Conservation (phyloP, 208 protist genomes). For the Angomonas ambiguus region DNA sequence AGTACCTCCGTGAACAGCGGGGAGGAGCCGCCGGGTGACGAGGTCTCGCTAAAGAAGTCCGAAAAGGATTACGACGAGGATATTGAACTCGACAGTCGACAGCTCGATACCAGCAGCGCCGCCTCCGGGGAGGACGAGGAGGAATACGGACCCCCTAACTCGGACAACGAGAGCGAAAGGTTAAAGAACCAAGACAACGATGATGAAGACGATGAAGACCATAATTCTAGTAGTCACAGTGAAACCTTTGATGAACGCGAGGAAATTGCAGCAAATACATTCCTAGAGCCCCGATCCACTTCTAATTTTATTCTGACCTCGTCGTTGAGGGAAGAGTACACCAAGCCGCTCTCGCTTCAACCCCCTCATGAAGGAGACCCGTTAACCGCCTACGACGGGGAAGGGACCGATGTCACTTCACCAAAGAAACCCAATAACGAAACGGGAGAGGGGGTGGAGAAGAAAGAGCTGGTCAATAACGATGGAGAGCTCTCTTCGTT, state of each 20-base stretch:
- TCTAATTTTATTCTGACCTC: neutral
- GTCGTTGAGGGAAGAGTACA: neutral
- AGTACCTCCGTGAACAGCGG: neutral
- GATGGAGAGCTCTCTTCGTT: slow-evolving; percentile 1
- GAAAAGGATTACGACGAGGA: neutral
- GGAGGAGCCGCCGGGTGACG: neutral
- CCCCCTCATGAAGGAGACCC: neutral
- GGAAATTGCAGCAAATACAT: neutral
- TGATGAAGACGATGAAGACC: neutral
- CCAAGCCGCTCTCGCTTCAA: neutral
- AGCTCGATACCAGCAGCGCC: neutral
- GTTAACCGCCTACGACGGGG: no score
- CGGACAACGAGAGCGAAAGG: neutral
- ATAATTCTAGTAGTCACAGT: neutral
- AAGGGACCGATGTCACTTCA: no score
- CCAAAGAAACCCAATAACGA: no score
- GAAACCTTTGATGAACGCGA: neutral
- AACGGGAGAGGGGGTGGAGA: neutral
- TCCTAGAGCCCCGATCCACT: neutral
- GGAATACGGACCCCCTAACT: neutral
- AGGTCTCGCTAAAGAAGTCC: neutral
- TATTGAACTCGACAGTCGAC: slow-evolving; percentile 1
- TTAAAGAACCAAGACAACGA: no score
- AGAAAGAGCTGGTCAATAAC: slow-evolving; percentile 5
- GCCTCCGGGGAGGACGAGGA: neutral